phyloP scores from a whole-genome alignment of 2,329 filamentous ascomycete genomes.

The Aureobasidium melanogenum region DNA sequence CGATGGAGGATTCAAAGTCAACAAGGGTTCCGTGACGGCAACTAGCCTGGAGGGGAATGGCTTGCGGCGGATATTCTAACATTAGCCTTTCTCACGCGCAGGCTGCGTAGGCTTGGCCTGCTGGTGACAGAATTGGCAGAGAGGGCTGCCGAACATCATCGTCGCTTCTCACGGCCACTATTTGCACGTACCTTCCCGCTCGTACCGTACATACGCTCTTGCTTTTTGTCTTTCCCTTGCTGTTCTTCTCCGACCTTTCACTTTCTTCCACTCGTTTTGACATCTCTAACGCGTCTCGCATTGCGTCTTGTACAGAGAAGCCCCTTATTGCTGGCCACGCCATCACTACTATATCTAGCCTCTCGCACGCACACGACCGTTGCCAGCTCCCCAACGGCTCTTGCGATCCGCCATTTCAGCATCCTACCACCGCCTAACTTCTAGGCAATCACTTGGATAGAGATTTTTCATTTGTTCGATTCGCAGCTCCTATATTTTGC shows the following conservation, averaged over 20 bases:
- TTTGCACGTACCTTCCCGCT: background rate
- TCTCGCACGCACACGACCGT: background rate
- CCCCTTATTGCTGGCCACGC: background rate
- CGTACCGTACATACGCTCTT: background rate
- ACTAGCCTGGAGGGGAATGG: background rate
- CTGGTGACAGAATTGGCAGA: background rate
- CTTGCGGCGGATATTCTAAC: background rate
- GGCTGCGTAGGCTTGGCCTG: background rate
- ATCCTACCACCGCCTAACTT: background rate
- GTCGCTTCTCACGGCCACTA: background rate
- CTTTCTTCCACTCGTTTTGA: conserved; percentile 2
- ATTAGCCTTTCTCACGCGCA: conserved; percentile 1
- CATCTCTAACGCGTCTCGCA: background rate
- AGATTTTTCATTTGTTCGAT: background rate
- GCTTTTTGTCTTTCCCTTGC: background rate
- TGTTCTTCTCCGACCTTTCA: background rate
- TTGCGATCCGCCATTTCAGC: conserved; percentile 1
- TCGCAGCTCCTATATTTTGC: background rate
- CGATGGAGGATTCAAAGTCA: background rate
- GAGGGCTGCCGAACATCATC: background rate
- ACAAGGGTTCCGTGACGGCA: background rate
- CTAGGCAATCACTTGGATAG: background rate
- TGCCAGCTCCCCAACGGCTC: background rate
- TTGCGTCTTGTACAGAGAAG: background rate
- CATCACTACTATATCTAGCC: background rate